Base-by-base conservation (phyloP, 1,284 basidiomycete species). In the Vanrija sp. region DNA sequence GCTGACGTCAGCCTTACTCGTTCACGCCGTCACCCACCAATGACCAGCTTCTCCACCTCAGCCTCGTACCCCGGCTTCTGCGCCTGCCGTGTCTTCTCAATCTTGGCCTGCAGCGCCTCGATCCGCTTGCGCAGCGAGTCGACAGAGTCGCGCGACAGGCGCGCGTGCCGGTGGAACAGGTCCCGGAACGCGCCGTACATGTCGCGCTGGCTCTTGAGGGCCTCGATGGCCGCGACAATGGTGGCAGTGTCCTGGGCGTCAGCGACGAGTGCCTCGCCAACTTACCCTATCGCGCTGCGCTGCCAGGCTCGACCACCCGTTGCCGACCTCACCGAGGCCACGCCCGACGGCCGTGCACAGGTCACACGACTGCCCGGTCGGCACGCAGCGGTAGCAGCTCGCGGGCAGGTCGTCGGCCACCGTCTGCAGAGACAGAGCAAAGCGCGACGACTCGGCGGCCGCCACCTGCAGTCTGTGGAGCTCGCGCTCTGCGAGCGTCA, bases 91-190 rank as follows among this genome's bases (percentile, higher is more conserved):
- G 88, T 78, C 0, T 79, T 80, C 64, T 92, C 88, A 43, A 93
- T 79, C 73, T 89, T 92, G 60, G 82, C 73, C 6, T 85, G 84
- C 49, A 82, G 86, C 0, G 77, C 77, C 52, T 93, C 89, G 23
- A 93, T 85, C 31, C 88, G 85, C 66, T 89, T 93, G 73, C 85
- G 86, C 51, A 96, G 78, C 27, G 86, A 82, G 48, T 95, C 90
- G 2, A 93, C 89, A 60, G 85, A 83, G 66, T 96, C 93, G 37
- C 84, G 81, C 0, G 89, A 89, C 36, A 94, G 80, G 31, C 85
- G 83, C 55, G 89, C 87, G 63, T 92, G 86, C 20, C 92, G 84
- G 44, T 84, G 78, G 68, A 94, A 88, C 4, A 95, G 79, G 64
- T 93, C 90, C 19, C 88, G 83, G 70, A 87, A 85, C 8, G 89